Base-by-base conservation (phyloP, 2,329 filamentous ascomycete genomes). In the Fusarium phyllophilum region DNA sequence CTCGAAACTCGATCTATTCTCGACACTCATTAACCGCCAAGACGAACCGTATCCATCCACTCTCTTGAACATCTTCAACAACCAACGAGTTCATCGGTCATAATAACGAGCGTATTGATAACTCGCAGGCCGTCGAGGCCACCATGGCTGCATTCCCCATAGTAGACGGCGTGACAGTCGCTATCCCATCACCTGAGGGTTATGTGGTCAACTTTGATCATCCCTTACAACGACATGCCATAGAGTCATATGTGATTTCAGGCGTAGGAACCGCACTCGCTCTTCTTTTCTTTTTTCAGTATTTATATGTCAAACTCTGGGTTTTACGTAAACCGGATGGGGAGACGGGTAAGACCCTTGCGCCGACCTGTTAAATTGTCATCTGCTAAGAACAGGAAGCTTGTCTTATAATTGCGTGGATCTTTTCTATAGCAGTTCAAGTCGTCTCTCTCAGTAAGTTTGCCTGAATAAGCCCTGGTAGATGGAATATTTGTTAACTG, bases 131-230 rank as follows among this genome's bases (percentile, higher is more conserved):
- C 51, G 48, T 20, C 8, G 31, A 57, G 26, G 39, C 45, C 17
- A 33, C 15, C 48, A 76, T 75, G 70, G 8, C 60, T 20, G n/a
- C 31, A 10, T 78, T 73, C 13, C 75, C 76, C 4, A 58, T 60
- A 9, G 33, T 77, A 38, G 38, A 75, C 18, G 73, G 76, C 38
- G 63, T 77, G 14, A 51, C 52, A 14, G 75, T 78, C 29, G 74
- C 64, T 17, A 54, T 78, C 10, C 46, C 34, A 4, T 74, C 81
- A 8, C 82, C 82, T 0, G 64, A 71, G 2, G 80, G 72, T n/a
- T 83, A 82, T 58, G 61, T 73, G 4, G 78, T 82, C 31, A 70
- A 83, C 65, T 82, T 83, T 51, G 75, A 78, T 7, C 67, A 82
- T 41, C 82, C 82, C 1, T 70, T 75, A n/a, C 67, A 71, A 13